Conservation (phyloP, 352 stramenopile genomes). For the Globisporangium recalcitrans region DNA sequence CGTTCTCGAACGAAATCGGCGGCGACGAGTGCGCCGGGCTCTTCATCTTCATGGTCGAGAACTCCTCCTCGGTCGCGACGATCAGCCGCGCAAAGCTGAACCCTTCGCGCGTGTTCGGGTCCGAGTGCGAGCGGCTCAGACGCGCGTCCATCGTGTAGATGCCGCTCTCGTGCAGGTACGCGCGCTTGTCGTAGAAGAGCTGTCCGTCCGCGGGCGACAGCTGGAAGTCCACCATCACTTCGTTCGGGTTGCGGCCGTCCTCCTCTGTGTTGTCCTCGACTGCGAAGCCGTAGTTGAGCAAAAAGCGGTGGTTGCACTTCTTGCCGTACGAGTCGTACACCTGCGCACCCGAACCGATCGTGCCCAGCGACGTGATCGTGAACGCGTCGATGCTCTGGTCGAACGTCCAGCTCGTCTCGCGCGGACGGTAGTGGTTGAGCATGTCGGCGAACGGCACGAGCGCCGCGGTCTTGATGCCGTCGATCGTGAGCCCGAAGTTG, state of each 20-base stretch:
- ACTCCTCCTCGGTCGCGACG: slow-evolving; percentile 79
- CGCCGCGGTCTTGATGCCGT: slow-evolving; percentile 95
- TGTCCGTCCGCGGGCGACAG: slow-evolving; percentile 52
- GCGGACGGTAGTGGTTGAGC: slow-evolving; percentile 98
- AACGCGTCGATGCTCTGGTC: slow-evolving; percentile 81
- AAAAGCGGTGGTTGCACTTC: slow-evolving; percentile 99
- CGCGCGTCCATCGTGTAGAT: slow-evolving; percentile 87
- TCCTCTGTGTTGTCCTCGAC: slow-evolving; percentile 98
- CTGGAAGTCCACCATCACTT: slow-evolving; percentile 90
- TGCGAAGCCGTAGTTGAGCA: slow-evolving; percentile 99
- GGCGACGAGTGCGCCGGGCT: slow-evolving; percentile 70
- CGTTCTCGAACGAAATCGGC: slow-evolving; percentile 82
- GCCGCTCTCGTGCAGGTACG: slow-evolving; percentile 81
- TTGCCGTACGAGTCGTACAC: slow-evolving; percentile 99
- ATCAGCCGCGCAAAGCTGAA: slow-evolving; percentile 85
- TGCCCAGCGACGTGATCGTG: slow-evolving; percentile 86
- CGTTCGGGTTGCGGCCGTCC: slow-evolving; percentile 98
- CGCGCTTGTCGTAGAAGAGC: slow-evolving; percentile 82
- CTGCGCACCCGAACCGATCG: slow-evolving; percentile 81
- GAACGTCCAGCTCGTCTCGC: slow-evolving; percentile 95
- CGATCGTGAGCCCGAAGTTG: slow-evolving; percentile 98
- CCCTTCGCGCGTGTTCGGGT: slow-evolving; percentile 80
- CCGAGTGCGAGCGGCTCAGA: slow-evolving; percentile 79
- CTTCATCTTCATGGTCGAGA: slow-evolving; percentile 77
- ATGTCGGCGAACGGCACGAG: slow-evolving; percentile 99